Evolutionary conservation across 148 eudicot genomes (phyloP), one percentile per base, ranked within the genome.

Genomic region (Agrostemma githago): DNA sequence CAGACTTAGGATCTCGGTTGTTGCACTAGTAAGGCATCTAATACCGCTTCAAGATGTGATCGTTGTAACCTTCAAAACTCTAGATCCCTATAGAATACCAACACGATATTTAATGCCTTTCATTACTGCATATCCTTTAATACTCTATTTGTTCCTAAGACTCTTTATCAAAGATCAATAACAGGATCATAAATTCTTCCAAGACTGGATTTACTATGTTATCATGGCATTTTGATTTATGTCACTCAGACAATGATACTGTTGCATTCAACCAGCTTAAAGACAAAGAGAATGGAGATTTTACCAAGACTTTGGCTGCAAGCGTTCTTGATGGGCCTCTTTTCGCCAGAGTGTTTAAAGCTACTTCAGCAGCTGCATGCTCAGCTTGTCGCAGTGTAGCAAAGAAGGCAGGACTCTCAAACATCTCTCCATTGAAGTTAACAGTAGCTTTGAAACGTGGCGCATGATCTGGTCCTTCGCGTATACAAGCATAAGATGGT

Each of bases 361-460:
- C 92, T 53, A 86, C 81, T 79, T 88, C 85, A 26, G 92, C 92
- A 70, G 92, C 92, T 39, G 92, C 86, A 83, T 84, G 83, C 74
- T 86, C 89, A 63, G 92, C 92, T 74, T 80, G 86, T 70, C 88
- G 81, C 56, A 84, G 75, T 5, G 85, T 86, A 72, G 82, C 64
- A 72, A 81, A 88, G 75, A 84, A 86, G 59, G 69, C 34, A 17
- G 86, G 85, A 70, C 89, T 82, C 70, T 86, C 88, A 81, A 84
- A 88, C 26, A 68, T 74, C 79, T 86, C 89, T 41, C 89, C 88
- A 56, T 84, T 86, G 62, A 88, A 79, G 68, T 79, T 88, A 74
- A 86, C 92, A 68, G 84, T 76, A 58, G 88, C 85, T 74, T 88
- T 86, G 76, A 86, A 88, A 19, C 89, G 88, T 38, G 86, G 84